A percentile compares a stretch with the other conserved stretches of the same genome.
phyloP scores from a whole-genome alignment of 257 asterid species.

The Ophiorrhiza pumila region DNA sequence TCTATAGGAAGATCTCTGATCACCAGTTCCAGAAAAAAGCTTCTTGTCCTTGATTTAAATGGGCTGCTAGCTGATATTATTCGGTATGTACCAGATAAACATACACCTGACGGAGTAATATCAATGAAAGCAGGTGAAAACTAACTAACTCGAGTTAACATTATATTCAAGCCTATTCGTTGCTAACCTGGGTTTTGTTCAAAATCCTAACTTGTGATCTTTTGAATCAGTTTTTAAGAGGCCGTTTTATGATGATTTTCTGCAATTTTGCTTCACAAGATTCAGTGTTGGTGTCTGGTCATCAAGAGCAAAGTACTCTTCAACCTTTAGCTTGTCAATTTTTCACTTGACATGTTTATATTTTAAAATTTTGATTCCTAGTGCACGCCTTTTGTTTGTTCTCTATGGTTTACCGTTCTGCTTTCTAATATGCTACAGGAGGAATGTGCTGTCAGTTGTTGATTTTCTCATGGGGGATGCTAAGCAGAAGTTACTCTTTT shows the following conservation, averaged over 20 bases:
- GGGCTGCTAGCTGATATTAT: conserved; percentile 72
- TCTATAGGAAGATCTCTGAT: conserved; percentile 23
- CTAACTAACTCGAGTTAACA: background rate
- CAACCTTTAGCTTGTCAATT: conserved; percentile 27
- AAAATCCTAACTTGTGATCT: conserved; percentile 26
- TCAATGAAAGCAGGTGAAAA: conserved; percentile 59
- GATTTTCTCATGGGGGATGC: conserved; percentile 62
- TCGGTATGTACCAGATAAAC: conserved; percentile 47
- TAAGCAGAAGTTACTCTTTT: conserved; percentile 57
- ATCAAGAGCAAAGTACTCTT: conserved; percentile 68
- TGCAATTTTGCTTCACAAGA: conserved; percentile 74
- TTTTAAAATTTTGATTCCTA: background rate
- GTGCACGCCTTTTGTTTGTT: conserved; percentile 4
- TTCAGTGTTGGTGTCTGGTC: conserved; percentile 84
- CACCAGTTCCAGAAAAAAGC: conserved; percentile 45
- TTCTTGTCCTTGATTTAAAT: conserved; percentile 85
- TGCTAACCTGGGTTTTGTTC: conserved; percentile 7
- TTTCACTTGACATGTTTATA: conserved; percentile 20
- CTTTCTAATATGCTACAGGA: conserved; percentile 49
- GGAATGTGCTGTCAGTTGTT: conserved; percentile 58
- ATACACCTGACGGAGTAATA: conserved; percentile 48
- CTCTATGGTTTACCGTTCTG: conserved; percentile 11
- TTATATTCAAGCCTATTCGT: background rate
- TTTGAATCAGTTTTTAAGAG: conserved; percentile 72
- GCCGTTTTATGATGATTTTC: conserved; percentile 75